Base-by-base conservation (phyloP, 164 flowering plant species). In the Magnolia sinica region DNA sequence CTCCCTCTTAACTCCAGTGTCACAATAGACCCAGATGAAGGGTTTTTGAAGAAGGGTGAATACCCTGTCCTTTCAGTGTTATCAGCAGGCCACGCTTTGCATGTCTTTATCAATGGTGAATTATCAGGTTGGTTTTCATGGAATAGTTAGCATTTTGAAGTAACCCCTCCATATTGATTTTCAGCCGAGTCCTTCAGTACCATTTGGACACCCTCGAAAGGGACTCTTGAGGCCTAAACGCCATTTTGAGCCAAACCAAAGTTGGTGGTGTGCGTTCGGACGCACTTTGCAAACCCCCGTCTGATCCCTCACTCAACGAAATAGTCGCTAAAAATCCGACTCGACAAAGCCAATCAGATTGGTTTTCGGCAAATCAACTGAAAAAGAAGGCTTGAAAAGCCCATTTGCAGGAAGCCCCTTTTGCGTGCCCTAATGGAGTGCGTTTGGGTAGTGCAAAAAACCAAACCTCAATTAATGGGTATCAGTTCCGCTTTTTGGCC, bases 21-120 rank as follows among this genome's bases (percentile, higher is more conserved):
- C 23, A 82, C 79, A 22, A 87, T 95, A 52, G 83, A 81, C 49
- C 72, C 94, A 22, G 52, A 81, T 70, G 97, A 95, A 84, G 84
- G 65, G 24, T 92, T 94, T 77, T 76, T 92, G 73, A 87, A 85
- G 88, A 86, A 55, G 49, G 94, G 93, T 27, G 77, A 89, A 27
- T 73, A 74, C 70, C 97, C 95, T 66, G 76, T 85, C 52, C 91
- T 95, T 72, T 86, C 91, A 3, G 84, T 92, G n/a, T 68, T 76
- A 81, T 95, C 98, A 70, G 95, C 98, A 23, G 97, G 98, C 3
- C 98, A 95, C 85, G 89, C 92, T 50, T 77, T 91, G 81, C 96
- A 92, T 79, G 93, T 88, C 64, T 95, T 95, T 76, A 75, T 93
- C 64, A 95, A 95, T 68, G 92, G 96, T 50, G 85, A 88, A 79